Percentiles rank a stretch among this genome's conserved stretches.
Conservation (phyloP, 495 filamentous ascomycete species). For the Echria macrotheca region DNA sequence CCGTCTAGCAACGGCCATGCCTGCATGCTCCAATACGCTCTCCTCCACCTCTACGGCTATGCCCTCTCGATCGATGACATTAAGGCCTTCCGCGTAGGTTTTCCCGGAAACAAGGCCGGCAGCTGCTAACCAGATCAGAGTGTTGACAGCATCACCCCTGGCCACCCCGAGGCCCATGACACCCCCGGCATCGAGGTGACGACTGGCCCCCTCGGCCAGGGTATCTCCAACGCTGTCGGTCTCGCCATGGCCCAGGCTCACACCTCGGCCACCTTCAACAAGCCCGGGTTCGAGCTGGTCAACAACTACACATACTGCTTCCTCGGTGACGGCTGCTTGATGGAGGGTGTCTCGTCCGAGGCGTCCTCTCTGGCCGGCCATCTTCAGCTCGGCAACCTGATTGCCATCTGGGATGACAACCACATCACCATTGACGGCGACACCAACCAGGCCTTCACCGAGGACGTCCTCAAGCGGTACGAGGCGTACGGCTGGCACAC, state of each 20-base stretch:
- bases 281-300: constrained; percentile 84
- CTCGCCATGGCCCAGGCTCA: constrained; percentile 94
- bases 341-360: constrained; percentile 96
- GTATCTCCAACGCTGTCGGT: constrained; percentile 92
- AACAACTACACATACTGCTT: constrained; percentile 96
- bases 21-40: constrained; percentile 98
- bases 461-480: constrained; percentile 93
- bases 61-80: constrained; percentile 78
- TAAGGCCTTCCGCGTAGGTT: constrained; percentile 88
- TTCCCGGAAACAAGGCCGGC: not conserved
- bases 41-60: constrained; percentile 96
- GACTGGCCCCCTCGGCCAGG: constrained; percentile 92
- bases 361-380: constrained; percentile 91
- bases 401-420: constrained; percentile 97
- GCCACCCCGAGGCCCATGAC: constrained; percentile 94
- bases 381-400: constrained; percentile 94
- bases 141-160: constrained; percentile 90
- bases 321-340: constrained; percentile 97
- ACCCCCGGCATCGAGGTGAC: constrained; percentile 97
- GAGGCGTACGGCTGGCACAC: constrained; percentile 98
- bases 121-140: constrained; percentile 42
- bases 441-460: constrained; percentile 93
- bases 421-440: constrained; percentile 89
- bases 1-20: constrained; percentile 83
- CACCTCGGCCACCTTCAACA: constrained; percentile 89